Evolutionary conservation across 805 yeast species (phyloP).

Genomic region (Yamadazyma endophytica): DNA sequence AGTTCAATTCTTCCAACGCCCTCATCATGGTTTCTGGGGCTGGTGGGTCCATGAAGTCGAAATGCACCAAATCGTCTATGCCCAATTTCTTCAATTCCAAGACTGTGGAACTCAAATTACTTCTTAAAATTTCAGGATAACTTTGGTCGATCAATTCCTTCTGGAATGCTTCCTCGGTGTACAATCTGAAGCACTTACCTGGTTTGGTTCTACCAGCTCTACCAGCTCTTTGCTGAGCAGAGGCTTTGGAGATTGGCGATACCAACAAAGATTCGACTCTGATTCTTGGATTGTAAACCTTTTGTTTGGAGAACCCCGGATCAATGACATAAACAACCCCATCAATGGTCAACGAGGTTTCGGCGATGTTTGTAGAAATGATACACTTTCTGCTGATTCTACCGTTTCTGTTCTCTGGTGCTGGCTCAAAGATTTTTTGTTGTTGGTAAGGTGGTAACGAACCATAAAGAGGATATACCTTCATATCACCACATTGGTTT

Average conservation of each 20-base stretch:
- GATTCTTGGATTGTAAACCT: constrained; percentile 93
- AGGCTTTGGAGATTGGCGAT: constrained; percentile 94
- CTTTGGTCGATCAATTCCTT: constrained; percentile 92
- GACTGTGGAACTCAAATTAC: constrained; percentile 88
- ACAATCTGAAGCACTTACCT: constrained; percentile 93
- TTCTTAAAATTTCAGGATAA: constrained; percentile 91
- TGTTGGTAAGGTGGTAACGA: constrained; percentile 96
- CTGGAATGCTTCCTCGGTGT: constrained; percentile 95
- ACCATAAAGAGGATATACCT: constrained; percentile 92
- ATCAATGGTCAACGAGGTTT: constrained; percentile 94
- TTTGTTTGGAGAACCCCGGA: constrained; percentile 95
- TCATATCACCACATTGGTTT: constrained; percentile 82
- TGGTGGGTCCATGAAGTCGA: constrained; percentile 98
- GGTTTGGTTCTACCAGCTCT: constrained; percentile 99
- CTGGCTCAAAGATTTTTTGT: constrained; percentile 88
- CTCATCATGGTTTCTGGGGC: constrained; percentile 99
- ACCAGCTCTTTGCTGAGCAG: constrained; percentile 98
- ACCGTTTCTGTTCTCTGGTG: constrained; percentile 76
- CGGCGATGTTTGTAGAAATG: constrained; percentile 93
- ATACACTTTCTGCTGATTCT: constrained; percentile 94
- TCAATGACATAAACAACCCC: constrained; percentile 97
- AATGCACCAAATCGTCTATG: constrained; percentile 92
- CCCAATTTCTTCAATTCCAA: constrained; percentile 91
- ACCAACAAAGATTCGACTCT: constrained; percentile 92
- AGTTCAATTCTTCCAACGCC: constrained; percentile 92